These are phyloP conservation scores for Epichloe uncinata DNA, from an alignment of 2,329 filamentous ascomycete species.

Conservation along the genomic window DNA sequence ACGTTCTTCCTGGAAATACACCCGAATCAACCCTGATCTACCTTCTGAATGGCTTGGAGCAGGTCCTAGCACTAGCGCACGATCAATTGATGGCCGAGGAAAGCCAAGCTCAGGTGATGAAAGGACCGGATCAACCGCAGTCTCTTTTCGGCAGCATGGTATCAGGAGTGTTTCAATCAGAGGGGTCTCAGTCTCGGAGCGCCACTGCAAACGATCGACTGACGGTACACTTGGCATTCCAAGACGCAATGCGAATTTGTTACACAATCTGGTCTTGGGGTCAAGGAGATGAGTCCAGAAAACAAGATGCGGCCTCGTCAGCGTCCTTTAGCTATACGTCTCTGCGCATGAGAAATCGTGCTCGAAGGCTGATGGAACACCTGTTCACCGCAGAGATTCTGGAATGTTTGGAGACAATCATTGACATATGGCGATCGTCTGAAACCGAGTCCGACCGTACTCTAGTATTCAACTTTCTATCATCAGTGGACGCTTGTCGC, in stretches of 20 bases:
- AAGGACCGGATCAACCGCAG: constrained; percentile 71
- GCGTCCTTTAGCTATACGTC: constrained; percentile 89
- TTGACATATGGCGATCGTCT: constrained; percentile 63
- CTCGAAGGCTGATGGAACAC: constrained; percentile 78
- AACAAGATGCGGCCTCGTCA: constrained; percentile 52
- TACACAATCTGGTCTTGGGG: constrained; percentile 95
- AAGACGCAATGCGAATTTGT: constrained; percentile 86
- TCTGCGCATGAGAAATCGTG: constrained; percentile 77
- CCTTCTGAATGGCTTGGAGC: constrained; percentile 87
- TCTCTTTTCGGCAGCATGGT: constrained; percentile 93
- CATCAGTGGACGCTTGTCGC: constrained; percentile 80
- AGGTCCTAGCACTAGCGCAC: constrained; percentile 76
- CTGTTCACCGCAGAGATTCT: constrained; percentile 84
- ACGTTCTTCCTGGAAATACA: constrained; percentile 8
- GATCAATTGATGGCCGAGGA: constrained; percentile 70
- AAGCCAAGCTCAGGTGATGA: constrained; percentile 50
- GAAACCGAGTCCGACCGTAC: constrained; percentile 34
- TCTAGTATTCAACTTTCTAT: constrained; percentile 72
- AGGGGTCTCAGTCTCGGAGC: constrained; percentile 62
- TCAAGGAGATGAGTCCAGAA: constrained; percentile 42
- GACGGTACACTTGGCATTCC: constrained; percentile 90
- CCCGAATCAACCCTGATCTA: constrained; percentile 66
- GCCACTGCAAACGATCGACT: constrained; percentile 85
- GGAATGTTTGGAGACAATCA: constrained; percentile 84
- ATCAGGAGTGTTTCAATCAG: constrained; percentile 74